A percentile compares a stretch with the other conserved stretches of the same genome.
phyloP scores from a whole-genome alignment of 768 basidiomycete species.

The Infundibulicybe gibba region DNA sequence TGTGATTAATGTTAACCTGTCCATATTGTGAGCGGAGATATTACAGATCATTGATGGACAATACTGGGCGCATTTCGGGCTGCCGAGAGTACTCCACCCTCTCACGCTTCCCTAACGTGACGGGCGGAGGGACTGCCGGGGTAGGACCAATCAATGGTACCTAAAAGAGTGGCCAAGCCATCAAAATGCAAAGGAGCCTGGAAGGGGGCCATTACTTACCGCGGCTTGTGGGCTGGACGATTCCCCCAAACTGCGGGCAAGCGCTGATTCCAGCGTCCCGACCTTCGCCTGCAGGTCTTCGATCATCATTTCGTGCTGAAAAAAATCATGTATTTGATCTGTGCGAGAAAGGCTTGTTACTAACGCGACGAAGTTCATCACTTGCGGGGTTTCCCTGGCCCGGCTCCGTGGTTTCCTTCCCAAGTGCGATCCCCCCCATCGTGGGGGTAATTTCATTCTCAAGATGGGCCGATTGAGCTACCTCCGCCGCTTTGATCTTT shows the following conservation, averaged over 20 bases:
- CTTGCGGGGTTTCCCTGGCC: constrained; percentile 18
- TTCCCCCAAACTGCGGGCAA: constrained; percentile 42
- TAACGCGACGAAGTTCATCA: constrained; percentile 54
- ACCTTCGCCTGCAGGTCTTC: constrained; percentile 40
- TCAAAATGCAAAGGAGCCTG: background rate
- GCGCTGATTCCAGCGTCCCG: constrained; percentile 37
- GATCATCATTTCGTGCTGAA: constrained; percentile 46
- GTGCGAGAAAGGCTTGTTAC: constrained; percentile 9
- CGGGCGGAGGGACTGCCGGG: background rate
- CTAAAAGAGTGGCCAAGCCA: background rate
- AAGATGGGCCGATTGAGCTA: constrained; percentile 7
- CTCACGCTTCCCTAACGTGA: constrained; percentile 10
- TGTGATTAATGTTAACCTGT: background rate
- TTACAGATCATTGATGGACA: background rate
- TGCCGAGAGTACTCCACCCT: constrained; percentile 2
- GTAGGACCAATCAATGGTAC: background rate
- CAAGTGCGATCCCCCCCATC: constrained; percentile 10
- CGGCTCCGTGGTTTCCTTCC: constrained; percentile 11
- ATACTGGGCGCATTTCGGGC: constrained; percentile 7
- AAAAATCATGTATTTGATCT: constrained; percentile 5
- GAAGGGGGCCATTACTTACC: constrained; percentile 4
- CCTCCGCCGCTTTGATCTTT: constrained; percentile 8
- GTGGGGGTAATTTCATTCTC: constrained; percentile 3
- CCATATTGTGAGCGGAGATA: background rate
- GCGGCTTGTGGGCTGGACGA: constrained; percentile 25